Evolutionary conservation across 129 eudicot species (phyloP), one percentile per base, ranked within the genome.

Genomic region (Heracleum sosnowskyi): DNA sequence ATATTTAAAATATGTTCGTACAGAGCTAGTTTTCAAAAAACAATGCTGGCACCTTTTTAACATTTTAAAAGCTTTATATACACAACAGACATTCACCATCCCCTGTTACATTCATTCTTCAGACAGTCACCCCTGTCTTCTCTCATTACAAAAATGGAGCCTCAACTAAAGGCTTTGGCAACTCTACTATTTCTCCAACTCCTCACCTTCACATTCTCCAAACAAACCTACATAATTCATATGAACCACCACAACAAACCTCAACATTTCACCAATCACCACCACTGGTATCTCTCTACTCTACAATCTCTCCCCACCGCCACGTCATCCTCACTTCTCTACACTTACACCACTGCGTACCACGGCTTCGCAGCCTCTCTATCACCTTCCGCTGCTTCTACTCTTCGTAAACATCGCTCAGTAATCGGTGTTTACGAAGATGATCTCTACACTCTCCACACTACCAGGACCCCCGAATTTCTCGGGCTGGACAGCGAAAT

Each of bases 401-500:
- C 80, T 1, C 91, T 94, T 79, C 90, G 89, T 0, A 76, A 76
- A 3, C 77, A 81, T 7, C 86, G 81, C 3, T 81, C 75, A 4
- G 93, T 94, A 0, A 16, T 94, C 4, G 91, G 88, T 4, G 87
- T 91, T 0, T 94, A 89, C 53, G 89, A 89, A 31, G 98, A 94
- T 7, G 77, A 87, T 7, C 44, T 88, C 1, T 94, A 94, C 74
- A 72, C 39, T 4, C 92, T 94, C n/a, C 97, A 94, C 85, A 94
- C 96, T 34, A 94, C 98, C 41, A 89, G 97, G 12, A 89, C 98
- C 4, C 98, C 97, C 1, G 88, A 89, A 74, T 94, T 93, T 63
- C 71, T 93, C 33, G 98, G 98, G 4, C 87, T 93, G 1, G 80
- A 86, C 5, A 66, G 70, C 0, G 88, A 84, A 11, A 24, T 55